phyloP scores from a whole-genome alignment of 805 yeast species.

The Clavispora fructus region DNA sequence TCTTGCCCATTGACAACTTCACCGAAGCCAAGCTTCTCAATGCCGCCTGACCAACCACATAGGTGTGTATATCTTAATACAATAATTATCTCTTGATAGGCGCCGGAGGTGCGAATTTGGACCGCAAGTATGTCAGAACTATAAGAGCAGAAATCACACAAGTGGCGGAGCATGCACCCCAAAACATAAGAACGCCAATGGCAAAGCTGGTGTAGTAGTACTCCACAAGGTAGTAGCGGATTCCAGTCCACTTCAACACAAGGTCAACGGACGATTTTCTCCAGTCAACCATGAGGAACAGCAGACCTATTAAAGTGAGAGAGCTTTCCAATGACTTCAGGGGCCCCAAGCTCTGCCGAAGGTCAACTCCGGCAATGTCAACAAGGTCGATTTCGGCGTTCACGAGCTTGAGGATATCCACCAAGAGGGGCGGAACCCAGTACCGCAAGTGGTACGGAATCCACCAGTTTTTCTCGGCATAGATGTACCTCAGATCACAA shows the following conservation, averaged over 20 bases:
- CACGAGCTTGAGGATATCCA: slow-evolving; percentile 14
- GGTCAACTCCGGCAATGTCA: slow-evolving; percentile 8
- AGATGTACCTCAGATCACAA: slow-evolving; percentile 28
- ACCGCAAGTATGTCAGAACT: slow-evolving; percentile 14
- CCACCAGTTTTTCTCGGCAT: slow-evolving; percentile 24
- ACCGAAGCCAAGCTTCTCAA: slow-evolving; percentile 16
- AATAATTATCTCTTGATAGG: not conserved
- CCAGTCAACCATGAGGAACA: slow-evolving; percentile 9
- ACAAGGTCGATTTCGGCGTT: slow-evolving; percentile 10
- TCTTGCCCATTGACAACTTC: slow-evolving; percentile 29
- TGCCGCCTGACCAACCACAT: slow-evolving; percentile 3
- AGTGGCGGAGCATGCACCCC: slow-evolving; percentile 28
- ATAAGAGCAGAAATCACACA: slow-evolving; percentile 23
- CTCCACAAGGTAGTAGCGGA: slow-evolving; percentile 35
- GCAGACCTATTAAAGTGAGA: not conserved
- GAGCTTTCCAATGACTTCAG: slow-evolving; percentile 4
- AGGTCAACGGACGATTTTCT: slow-evolving; percentile 19
- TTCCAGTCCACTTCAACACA: slow-evolving; percentile 33
- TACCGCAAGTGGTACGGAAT: slow-evolving; percentile 33
- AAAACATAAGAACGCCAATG: slow-evolving; percentile 34
- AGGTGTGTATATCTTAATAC: not conserved
- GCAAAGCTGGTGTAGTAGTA: slow-evolving; percentile 28
- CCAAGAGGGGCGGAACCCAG: slow-evolving; percentile 33
- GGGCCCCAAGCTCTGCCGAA: not conserved
- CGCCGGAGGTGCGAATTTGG: not conserved